Evolutionary conservation across 805 yeast species (phyloP).

Genomic region (Groenewaldozyma tartarivorans): DNA sequence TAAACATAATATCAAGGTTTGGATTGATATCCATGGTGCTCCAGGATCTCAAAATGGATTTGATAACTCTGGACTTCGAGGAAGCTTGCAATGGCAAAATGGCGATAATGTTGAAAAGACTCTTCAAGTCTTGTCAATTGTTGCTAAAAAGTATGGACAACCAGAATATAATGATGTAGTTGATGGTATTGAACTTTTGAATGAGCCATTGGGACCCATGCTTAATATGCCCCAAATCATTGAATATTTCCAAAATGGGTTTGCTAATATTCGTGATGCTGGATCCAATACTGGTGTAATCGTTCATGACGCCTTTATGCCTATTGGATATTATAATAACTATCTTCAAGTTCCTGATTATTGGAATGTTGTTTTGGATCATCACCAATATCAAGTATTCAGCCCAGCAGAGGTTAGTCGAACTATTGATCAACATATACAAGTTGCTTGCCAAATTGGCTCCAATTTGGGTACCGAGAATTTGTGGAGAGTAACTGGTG

Average conservation of each 20-base stretch:
- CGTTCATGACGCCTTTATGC: conserved; percentile 76
- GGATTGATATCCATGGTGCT: conserved; percentile 95
- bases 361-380: conserved; percentile 73
- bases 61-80: conserved; percentile 87
- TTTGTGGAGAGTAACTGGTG: conserved; percentile 77
- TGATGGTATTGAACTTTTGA: conserved; percentile 73
- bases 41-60: conserved; percentile 96
- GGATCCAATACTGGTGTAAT: conserved; percentile 47
- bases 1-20: conserved; percentile 53
- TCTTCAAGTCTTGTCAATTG: conserved; percentile 40
- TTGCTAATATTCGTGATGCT: conserved; percentile 48
- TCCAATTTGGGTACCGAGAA: conserved; percentile 36
- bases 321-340: conserved; percentile 52
- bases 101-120: conserved; percentile 45
- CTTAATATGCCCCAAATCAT: conserved; percentile 50
- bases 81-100: conserved; percentile 42
- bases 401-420: conserved; percentile 49
- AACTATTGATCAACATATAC: conserved; percentile 52
- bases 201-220: conserved; percentile 79
- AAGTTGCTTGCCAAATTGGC: conserved; percentile 45
- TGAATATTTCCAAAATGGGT: conserved; percentile 54
- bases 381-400: conserved; percentile 87
- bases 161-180: conserved; percentile 58
- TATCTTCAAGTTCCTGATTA: conserved; percentile 35
- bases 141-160: conserved; percentile 57